A percentile compares a stretch with the other conserved stretches of the same genome.
phyloP scores from a whole-genome alignment of 1,284 basidiomycete species.

The Microbotryomycetes sp. region DNA sequence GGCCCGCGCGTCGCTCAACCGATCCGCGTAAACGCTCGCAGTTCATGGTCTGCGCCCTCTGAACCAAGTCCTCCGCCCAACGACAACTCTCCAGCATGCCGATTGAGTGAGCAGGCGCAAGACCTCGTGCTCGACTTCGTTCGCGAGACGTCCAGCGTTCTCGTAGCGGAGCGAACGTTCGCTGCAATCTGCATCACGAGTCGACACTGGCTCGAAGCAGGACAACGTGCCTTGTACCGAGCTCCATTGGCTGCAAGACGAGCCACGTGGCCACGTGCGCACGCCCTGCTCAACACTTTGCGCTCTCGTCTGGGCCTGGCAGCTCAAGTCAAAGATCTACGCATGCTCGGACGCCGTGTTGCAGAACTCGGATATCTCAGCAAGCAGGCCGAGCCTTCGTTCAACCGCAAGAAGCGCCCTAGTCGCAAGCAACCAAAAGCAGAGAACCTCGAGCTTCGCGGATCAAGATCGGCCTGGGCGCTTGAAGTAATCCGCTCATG shows the following conservation, averaged over 20 bases:
- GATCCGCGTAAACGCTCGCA: not conserved
- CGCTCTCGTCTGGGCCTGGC: not conserved
- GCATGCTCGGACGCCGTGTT: not conserved
- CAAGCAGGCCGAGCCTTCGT: too few species aligned
- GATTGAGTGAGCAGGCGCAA: not conserved
- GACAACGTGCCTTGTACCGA: not conserved
- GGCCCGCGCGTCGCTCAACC: not conserved
- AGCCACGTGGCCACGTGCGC: not conserved
- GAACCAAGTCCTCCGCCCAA: not conserved
- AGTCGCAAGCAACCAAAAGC: too few species aligned
- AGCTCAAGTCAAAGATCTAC: not conserved
- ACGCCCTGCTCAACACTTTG: not conserved
- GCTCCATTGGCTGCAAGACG: not conserved
- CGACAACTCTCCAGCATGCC: not conserved
- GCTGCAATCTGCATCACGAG: not conserved
- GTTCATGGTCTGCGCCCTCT: not conserved
- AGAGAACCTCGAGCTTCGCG: not conserved
- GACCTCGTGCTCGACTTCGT: not conserved
- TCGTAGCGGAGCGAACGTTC: not conserved
- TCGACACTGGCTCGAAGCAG: not conserved
- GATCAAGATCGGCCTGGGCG: not conserved
- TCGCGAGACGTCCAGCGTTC: not conserved
- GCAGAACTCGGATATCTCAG: not conserved
- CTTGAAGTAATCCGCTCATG: not conserved
- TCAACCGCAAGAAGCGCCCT: not conserved